Evolutionary conservation across 2,329 filamentous ascomycete species (phyloP).

Genomic region (Penicillium crustosum): DNA sequence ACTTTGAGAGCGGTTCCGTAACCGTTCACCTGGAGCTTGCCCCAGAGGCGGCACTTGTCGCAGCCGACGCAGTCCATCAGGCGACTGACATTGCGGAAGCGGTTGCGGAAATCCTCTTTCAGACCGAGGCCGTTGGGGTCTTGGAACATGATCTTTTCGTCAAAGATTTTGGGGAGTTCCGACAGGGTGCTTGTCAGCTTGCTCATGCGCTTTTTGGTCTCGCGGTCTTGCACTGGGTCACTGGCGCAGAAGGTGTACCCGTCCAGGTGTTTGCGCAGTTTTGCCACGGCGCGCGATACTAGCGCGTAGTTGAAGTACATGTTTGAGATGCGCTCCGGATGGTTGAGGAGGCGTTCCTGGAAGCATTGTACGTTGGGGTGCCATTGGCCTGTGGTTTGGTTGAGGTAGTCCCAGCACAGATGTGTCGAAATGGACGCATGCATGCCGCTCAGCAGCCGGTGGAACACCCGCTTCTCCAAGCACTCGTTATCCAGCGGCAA

Average conservation of each 20-base stretch:
- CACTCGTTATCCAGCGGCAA: slow-evolving; percentile 87
- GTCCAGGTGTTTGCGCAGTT: slow-evolving; percentile 77
- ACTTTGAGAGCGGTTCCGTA: slow-evolving; percentile 95
- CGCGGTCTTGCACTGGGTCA: slow-evolving; percentile 72
- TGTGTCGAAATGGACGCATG: slow-evolving; percentile 96
- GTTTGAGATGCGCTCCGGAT: slow-evolving; percentile 91
- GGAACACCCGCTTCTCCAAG: slow-evolving; percentile 97
- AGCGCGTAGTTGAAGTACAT: slow-evolving; percentile 99
- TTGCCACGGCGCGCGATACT: slow-evolving; percentile 86
- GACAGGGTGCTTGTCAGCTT: slow-evolving; percentile 70
- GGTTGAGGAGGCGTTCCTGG: slow-evolving; percentile 75
- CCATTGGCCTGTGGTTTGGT: slow-evolving; percentile 93
- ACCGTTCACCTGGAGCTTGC: slow-evolving; percentile 90
- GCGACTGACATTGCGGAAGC: slow-evolving; percentile 93
- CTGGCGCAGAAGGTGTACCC: slow-evolving; percentile 90
- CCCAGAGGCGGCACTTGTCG: slow-evolving; percentile 98
- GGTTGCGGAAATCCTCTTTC: slow-evolving; percentile 96
- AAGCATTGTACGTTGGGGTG: slow-evolving; percentile 88
- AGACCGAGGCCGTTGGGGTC: slow-evolving; percentile 64
- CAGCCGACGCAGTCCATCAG: slow-evolving; percentile 99
- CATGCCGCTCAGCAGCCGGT: slow-evolving; percentile 93
- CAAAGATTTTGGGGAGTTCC: slow-evolving; percentile 74
- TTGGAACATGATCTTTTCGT: slow-evolving; percentile 94
- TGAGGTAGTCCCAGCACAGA: slow-evolving; percentile 92
- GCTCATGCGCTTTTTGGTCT: slow-evolving; percentile 80